Percentiles rank a stretch among this genome's conserved stretches.
Conservation (phyloP, 352 stramenopile species). For the Phytophthora brassicae region DNA sequence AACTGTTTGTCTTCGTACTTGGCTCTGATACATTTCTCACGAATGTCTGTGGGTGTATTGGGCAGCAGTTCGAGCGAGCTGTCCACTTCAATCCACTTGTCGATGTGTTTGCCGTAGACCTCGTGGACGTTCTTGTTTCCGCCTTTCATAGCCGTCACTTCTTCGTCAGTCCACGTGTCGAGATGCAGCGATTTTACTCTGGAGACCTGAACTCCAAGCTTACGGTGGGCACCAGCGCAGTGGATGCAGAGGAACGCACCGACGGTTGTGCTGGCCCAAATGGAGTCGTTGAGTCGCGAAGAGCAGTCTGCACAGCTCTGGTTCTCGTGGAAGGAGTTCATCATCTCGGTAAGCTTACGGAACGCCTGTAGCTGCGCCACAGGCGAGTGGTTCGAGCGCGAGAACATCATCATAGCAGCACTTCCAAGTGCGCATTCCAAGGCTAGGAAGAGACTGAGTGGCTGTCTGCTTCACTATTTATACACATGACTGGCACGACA, state of each 20-base stretch:
- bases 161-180: constrained; percentile 75
- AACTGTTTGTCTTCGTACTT: constrained; percentile 80
- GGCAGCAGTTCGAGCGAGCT: constrained; percentile 38
- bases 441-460: not conserved
- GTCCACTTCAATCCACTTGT: constrained; percentile 58
- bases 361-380: constrained; percentile 42
- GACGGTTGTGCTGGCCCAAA: constrained; percentile 94
- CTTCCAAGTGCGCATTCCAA: not conserved
- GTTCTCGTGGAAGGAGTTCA: constrained; percentile 61
- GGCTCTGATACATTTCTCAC: constrained; percentile 58
- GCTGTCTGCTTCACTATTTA: constrained; percentile 21
- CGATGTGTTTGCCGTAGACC: constrained; percentile 54
- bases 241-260: constrained; percentile 95
- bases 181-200: constrained; percentile 81
- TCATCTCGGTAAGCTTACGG: constrained; percentile 64
- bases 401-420: constrained; percentile 47
- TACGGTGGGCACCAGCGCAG: constrained; percentile 94
- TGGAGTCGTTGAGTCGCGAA: constrained; percentile 67
- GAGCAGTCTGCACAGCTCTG: constrained; percentile 82
- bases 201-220: constrained; percentile 94
- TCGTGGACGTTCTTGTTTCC: constrained; percentile 73
- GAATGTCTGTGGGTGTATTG: constrained; percentile 37
- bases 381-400: constrained; percentile 23
- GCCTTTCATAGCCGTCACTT: constrained; percentile 68
- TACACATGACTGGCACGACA: constrained; percentile 14